Conservation (phyloP, 2,329 filamentous ascomycete genomes). For the Cryphonectria radicalis region DNA sequence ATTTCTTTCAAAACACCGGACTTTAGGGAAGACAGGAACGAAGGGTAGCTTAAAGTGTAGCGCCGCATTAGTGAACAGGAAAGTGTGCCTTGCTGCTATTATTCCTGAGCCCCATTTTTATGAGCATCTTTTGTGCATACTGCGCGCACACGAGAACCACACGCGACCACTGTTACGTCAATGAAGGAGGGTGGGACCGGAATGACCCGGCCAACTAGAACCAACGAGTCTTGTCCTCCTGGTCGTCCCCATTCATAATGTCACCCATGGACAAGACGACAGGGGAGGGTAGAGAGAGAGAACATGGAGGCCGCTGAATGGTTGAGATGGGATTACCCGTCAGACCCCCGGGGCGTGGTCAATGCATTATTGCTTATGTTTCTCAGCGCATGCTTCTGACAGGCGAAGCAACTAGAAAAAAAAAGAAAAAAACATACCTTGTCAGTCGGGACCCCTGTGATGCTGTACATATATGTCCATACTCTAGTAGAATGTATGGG, state of each 20-base stretch:
- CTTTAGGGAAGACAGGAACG: background rate
- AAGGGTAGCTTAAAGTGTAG: background rate
- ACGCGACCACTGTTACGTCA: background rate
- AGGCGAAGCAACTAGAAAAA: background rate
- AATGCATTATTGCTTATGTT: background rate
- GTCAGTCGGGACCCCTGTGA: background rate
- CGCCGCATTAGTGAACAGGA: background rate
- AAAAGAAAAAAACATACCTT: background rate
- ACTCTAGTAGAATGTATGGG: background rate
- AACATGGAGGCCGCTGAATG: background rate
- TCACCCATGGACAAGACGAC: background rate
- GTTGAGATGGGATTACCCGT: background rate
- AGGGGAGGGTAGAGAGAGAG: background rate
- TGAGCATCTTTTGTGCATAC: background rate
- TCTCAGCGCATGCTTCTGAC: constrained; percentile 5
- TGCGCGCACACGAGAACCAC: background rate
- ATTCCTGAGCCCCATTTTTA: background rate
- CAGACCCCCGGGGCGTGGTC: background rate
- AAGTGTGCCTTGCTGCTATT: background rate
- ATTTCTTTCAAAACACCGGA: constrained; percentile 1
- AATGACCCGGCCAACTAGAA: background rate
- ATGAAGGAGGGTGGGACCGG: background rate
- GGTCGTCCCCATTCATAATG: background rate
- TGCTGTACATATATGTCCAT: background rate
- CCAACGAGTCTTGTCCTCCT: background rate